Conservation (phyloP, 2,329 filamentous ascomycete species). For the Epichloe amarillans region DNA sequence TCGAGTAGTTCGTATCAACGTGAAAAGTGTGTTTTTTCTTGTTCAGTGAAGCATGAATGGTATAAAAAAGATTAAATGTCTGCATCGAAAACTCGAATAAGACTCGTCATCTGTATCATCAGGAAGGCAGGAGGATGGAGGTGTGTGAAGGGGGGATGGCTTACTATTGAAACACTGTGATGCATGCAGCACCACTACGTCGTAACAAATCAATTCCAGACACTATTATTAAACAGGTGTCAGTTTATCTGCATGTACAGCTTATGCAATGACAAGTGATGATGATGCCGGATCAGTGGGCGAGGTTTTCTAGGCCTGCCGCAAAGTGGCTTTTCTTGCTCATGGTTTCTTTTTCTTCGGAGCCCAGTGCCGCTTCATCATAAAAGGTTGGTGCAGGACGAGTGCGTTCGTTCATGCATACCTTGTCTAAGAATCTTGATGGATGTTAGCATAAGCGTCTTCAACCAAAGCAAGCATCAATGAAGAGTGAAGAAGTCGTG, state of each 20-base stretch:
- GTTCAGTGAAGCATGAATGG: conserved; percentile 59
- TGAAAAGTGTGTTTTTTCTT: background rate
- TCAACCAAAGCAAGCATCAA: conserved; percentile 2
- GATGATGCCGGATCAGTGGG: conserved; percentile 58
- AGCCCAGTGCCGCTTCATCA: conserved; percentile 98
- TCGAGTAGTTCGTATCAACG: background rate
- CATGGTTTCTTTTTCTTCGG: conserved; percentile 59
- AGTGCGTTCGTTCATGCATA: conserved; percentile 15
- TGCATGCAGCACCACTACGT: background rate
- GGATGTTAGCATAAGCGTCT: conserved; percentile 18
- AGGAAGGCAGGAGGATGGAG: background rate
- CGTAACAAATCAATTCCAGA: background rate
- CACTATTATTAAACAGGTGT: background rate
- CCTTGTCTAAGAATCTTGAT: conserved; percentile 18
- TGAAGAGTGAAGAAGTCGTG: conserved; percentile 5
- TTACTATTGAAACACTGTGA: background rate
- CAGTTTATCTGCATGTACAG: background rate
- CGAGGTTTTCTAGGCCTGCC: conserved; percentile 99
- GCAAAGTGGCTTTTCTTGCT: conserved; percentile 77
- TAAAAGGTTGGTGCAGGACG: conserved; percentile 21
- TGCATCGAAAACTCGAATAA: conserved; percentile 61
- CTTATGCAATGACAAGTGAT: conserved; percentile 1
- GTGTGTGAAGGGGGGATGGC: background rate
- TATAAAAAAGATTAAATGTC: conserved; percentile 50
- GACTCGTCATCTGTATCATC: conserved; percentile 54